These are phyloP conservation scores for Sarocladiaceae sp. DNA, from an alignment of 2,329 filamentous ascomycete species.

Conservation along the genomic window DNA sequence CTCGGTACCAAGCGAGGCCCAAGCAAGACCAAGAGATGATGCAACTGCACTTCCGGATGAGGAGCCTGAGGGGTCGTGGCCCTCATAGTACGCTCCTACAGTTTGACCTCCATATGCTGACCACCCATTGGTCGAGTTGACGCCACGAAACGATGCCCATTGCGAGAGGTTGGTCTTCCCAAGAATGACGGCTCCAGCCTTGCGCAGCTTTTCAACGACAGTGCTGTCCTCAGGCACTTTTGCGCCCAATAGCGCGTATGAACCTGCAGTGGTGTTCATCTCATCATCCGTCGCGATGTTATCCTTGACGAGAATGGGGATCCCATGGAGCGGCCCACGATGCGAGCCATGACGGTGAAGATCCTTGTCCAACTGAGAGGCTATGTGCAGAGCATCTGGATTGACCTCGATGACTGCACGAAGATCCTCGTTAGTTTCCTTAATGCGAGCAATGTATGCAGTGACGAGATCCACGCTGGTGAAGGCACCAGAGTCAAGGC, in stretches of 20 bases:
- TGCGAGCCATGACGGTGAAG: slow-evolving; percentile 13
- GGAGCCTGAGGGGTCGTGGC: slow-evolving; percentile 58
- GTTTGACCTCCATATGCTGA: slow-evolving; percentile 59
- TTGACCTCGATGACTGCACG: slow-evolving; percentile 31
- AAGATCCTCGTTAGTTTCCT: slow-evolving; percentile 20
- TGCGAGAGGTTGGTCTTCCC: slow-evolving; percentile 61
- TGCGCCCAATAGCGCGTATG: slow-evolving; percentile 52
- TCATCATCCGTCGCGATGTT: slow-evolving; percentile 58
- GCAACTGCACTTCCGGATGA: slow-evolving; percentile 59
- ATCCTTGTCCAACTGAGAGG: slow-evolving; percentile 25
- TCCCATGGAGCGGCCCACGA: slow-evolving; percentile 51
- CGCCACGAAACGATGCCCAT: slow-evolving; percentile 58
- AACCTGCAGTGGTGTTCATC: slow-evolving; percentile 58
- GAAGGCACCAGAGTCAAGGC: slow-evolving; percentile 26
- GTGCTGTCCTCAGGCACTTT: slow-evolving; percentile 52
- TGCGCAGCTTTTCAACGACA: slow-evolving; percentile 52
- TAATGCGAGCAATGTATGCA: slow-evolving; percentile 21
- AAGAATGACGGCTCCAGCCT: slow-evolving; percentile 57
- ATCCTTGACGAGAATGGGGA: slow-evolving; percentile 63
- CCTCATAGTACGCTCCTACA: slow-evolving; percentile 54
- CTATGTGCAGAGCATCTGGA: slow-evolving; percentile 28
- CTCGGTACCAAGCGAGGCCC: slow-evolving; percentile 57
- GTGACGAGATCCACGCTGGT: slow-evolving; percentile 31
- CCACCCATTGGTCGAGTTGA: slow-evolving; percentile 59
- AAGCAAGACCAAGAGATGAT: slow-evolving; percentile 53